Base-by-base conservation (phyloP, 176 grass and related monocot species). In the Alloteropsis semialata region DNA sequence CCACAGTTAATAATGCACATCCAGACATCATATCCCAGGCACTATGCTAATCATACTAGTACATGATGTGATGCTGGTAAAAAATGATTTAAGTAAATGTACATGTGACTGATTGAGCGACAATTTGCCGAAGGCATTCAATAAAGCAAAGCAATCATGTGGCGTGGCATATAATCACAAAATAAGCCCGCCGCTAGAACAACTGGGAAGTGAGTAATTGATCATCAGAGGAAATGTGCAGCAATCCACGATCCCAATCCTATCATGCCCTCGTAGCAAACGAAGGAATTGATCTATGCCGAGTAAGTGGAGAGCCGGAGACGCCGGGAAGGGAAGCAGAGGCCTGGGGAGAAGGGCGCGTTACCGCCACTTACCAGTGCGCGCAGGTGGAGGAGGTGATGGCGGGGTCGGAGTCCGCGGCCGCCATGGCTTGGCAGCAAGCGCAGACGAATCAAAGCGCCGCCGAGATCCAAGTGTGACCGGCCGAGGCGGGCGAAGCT, bases 291-390 rank as follows among this genome's bases (percentile, higher is more conserved):
- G 29, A 50, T n/a, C 18, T 1, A 33, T 34, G 29, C 4, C 8
- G 60, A 29, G 59, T 50, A 50, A 4, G 11, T n/a, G n/a, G n/a
- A n/a, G n/a, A n/a, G n/a, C n/a, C 64, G 41, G 25, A 30, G 55
- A 14, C 65, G 75, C 16, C 18, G 33, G 8, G 62, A 17, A 33
- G 33, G 33, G 42, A 22, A 43, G 12, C 7, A 2, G 43, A 22
- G 42, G 68, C 24, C 13, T 19, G 44, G 10, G 12, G 5, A 4
- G 28, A 0, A 18, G 45, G 44, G 46, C 1, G 71, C 72, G 67
- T 85, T 81, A 88, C 88, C 6, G 5, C 50, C 50, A 22, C 19
- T 57, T 58, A 72, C 69, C 92, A 94, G 92, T 92, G 84, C 70
- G 80, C 51, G 77, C 92, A 94, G 83, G 92, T 88, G 64, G 85